Conservation (phyloP, 2,329 filamentous ascomycete species). For the Phoma sp. region DNA sequence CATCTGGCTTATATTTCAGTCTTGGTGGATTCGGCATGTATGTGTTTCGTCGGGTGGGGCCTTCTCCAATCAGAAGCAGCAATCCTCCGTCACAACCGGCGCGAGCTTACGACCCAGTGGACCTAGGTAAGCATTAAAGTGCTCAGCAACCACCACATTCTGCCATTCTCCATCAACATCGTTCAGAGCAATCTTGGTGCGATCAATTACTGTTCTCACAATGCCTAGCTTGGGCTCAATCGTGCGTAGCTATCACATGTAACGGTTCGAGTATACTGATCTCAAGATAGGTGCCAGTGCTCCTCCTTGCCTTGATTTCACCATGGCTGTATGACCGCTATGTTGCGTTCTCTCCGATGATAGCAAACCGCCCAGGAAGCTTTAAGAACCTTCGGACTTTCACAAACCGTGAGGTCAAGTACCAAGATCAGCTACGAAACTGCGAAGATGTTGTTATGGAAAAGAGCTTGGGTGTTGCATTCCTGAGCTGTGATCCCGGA, state of each 20-base stretch:
- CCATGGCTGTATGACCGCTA: conserved; percentile 43
- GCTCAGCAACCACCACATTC: no score
- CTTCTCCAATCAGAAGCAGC: not conserved
- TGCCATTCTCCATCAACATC: not conserved
- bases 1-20: not conserved
- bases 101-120: no score
- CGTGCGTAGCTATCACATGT: not conserved
- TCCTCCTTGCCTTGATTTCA: conserved; percentile 21
- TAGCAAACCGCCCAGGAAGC: conserved; percentile 31
- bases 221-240: conserved; percentile 2
- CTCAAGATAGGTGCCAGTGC: conserved; percentile 5
- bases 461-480: conserved; percentile 41
- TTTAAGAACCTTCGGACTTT: conserved; percentile 32
- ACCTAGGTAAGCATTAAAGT: no score
- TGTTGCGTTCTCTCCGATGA: conserved; percentile 21
- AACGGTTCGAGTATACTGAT: not conserved
- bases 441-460: conserved; percentile 55
- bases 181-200: not conserved
- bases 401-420: conserved; percentile 42
- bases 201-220: not conserved
- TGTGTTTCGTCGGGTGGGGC: not conserved
- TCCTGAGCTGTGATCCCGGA: conserved; percentile 54
- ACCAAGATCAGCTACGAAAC: conserved; percentile 48
- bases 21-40: not conserved
- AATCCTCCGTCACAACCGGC: not conserved